A percentile compares a stretch with the other conserved stretches of the same genome.
phyloP scores from a whole-genome alignment of 352 stramenopile genomes.

The Pythium pyrilobum region DNA sequence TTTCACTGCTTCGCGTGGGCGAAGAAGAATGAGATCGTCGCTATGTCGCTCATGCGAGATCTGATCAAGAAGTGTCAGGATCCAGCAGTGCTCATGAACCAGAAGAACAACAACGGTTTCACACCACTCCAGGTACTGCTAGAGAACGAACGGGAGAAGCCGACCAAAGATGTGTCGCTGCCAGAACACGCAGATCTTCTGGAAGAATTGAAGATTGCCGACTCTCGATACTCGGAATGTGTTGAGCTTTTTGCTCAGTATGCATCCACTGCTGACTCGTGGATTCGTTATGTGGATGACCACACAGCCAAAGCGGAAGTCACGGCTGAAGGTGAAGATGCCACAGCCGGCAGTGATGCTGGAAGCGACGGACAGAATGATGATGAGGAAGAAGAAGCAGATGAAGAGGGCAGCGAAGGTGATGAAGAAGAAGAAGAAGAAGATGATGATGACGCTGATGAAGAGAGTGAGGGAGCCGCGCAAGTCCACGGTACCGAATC shows the following conservation, averaged over 20 bases:
- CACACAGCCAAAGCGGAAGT: conserved; percentile 8
- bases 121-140: conserved; percentile 54
- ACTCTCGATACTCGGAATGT: conserved; percentile 36
- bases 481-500: background rate
- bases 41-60: conserved; percentile 29
- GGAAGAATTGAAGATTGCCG: conserved; percentile 27
- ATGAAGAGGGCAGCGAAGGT: conserved; percentile 3
- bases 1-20: conserved; percentile 55
- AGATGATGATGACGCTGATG: conserved; percentile 5
- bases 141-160: conserved; percentile 18
- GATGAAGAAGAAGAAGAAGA: conserved; percentile 6
- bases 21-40: conserved; percentile 18
- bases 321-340: background rate
- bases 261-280: conserved; percentile 28
- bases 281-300: conserved; percentile 31
- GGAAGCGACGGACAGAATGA: conserved; percentile 12
- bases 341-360: background rate
- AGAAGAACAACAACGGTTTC: conserved; percentile 36
- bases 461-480: background rate
- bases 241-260: conserved; percentile 49
- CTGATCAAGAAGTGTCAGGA: conserved; percentile 29
- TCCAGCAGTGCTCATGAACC: conserved; percentile 34
- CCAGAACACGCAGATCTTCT: conserved; percentile 32
- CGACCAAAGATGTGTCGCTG: conserved; percentile 10
- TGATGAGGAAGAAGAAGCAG: conserved; percentile 6